phyloP scores from a whole-genome alignment of 768 basidiomycete species.

The Tricholoma hemisulphureum region DNA sequence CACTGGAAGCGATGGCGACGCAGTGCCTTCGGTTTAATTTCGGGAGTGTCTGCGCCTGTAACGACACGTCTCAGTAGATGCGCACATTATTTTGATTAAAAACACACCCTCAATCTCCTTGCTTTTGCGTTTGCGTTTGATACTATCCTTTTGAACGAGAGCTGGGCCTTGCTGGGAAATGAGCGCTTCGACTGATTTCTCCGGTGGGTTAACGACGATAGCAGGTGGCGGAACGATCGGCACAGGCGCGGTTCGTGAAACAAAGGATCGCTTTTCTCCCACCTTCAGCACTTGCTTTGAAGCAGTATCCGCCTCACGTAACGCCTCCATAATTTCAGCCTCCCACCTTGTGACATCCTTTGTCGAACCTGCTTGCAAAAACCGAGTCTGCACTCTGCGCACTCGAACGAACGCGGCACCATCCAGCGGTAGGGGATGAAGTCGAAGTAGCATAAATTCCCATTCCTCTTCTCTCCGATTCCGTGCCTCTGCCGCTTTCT shows the following conservation, averaged over 20 bases:
- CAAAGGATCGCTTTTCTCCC: conserved; percentile 20
- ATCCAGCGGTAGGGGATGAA: conserved; percentile 54
- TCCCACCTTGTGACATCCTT: conserved; percentile 61
- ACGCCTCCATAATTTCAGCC: conserved; percentile 51
- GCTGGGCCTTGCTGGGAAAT: conserved; percentile 53
- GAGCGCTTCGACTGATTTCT: conserved; percentile 50
- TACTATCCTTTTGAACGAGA: conserved; percentile 22
- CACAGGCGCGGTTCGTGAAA: conserved; percentile 18
- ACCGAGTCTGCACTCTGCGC: conserved; percentile 53
- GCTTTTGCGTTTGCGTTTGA: conserved; percentile 35
- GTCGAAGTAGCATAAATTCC: conserved; percentile 51
- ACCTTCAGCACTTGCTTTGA: conserved; percentile 44
- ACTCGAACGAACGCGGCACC: conserved; percentile 50
- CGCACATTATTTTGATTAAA: neutral
- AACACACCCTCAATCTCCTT: conserved; percentile 32
- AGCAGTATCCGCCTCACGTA: conserved; percentile 54
- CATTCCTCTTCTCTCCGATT: conserved; percentile 63
- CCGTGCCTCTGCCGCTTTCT: conserved; percentile 64
- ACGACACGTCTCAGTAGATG: neutral
- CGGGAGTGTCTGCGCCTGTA: conserved; percentile 5
- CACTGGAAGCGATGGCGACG: conserved; percentile 76
- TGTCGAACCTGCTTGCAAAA: conserved; percentile 54
- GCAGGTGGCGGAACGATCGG: conserved; percentile 33
- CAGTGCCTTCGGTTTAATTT: conserved; percentile 21
- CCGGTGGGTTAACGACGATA: conserved; percentile 42